These are phyloP conservation scores for Debaryomycetaceae sp. DNA, from an alignment of 1,139 yeast genomes.

Conservation along the genomic window DNA sequence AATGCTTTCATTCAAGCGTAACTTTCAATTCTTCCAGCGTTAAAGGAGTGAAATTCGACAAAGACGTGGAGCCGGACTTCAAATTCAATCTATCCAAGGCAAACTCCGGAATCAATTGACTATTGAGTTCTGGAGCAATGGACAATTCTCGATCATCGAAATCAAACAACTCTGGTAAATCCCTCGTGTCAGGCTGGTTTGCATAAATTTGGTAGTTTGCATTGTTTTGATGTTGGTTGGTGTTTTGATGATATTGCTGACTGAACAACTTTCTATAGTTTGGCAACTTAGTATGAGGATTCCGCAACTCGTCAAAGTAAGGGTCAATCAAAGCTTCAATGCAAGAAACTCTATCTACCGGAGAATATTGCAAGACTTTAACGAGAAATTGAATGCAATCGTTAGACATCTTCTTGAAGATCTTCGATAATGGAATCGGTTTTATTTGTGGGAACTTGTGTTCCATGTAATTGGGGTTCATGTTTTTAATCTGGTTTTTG, in stretches of 20 bases:
- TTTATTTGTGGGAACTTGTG: constrained; percentile 95
- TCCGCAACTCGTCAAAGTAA: constrained; percentile 74
- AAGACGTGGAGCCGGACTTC: constrained; percentile 18
- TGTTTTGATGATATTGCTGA: constrained; percentile 29
- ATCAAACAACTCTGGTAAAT: constrained; percentile 47
- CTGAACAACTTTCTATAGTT: constrained; percentile 46
- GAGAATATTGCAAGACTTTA: constrained; percentile 69
- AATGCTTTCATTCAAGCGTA: constrained; percentile 25
- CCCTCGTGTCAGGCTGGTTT: constrained; percentile 39
- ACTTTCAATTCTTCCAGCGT: constrained; percentile 32
- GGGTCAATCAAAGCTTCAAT: constrained; percentile 65
- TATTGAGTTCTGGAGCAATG: constrained; percentile 34
- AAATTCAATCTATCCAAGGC: constrained; percentile 30
- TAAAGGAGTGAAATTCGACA: constrained; percentile 35
- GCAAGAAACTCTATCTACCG: constrained; percentile 66
- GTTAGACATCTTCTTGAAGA: constrained; percentile 63
- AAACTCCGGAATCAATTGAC: constrained; percentile 37
- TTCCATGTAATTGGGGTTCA: constrained; percentile 98
- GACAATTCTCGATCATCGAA: constrained; percentile 49
- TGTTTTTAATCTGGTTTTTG: constrained; percentile 84
- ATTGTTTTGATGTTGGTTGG: constrained; percentile 14
- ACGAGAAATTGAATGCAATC: constrained; percentile 65
- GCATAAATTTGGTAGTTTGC: constrained; percentile 39
- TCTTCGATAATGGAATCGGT: constrained; percentile 84
- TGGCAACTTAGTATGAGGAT: constrained; percentile 52